Base-by-base conservation (phyloP, 768 basidiomycete genomes). In the Boletus rufocinnamomeus region DNA sequence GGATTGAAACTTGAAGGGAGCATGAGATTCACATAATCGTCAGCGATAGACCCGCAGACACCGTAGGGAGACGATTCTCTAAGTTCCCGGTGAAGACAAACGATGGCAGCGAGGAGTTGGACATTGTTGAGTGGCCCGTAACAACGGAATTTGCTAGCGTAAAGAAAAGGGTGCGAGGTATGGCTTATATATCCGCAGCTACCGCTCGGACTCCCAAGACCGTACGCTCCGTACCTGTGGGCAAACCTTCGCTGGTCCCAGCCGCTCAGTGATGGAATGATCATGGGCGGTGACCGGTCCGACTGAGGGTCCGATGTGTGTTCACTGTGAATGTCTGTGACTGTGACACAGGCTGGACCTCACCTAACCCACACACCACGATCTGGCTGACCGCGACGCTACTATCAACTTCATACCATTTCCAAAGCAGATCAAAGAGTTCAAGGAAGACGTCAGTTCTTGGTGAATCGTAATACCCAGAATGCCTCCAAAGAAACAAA, bases 401-500 rank as follows among this genome's bases (percentile, higher is more conserved):
- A 6, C 23, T 30, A 13, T 48, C 35, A 38, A n/a, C 28, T 28
- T n/a, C 27, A 8, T 27, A 27, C 2, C 45, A 30, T 13, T 27
- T 16, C 35, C 32, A 44, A n/a, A 28, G 25, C 21, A 16, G 21
- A 37, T 32, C 9, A 27, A 35, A 37, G 23, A 34, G 1, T 28
- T n/a, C 28, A 45, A 32, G 16, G 34, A 41, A 52, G 25, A 40
- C 23, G 4, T 1, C 3, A 28, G n/a, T 16, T 41, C 13, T 25
- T 13, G 17, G 17, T 23, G 37, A n/a, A n/a, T n/a, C n/a, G n/a
- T n/a, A n/a, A 50, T 27, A 49, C 44, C 28, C 48, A 54, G 23
- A 54, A 93, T 93, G 91, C 87, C 91, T 38, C 91, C 91, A n/a
- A 92, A 92, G 78, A 85, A 87, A 73, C 83, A 85, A 67, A 81